A percentile compares a stretch with the other conserved stretches of the same genome.
These are phyloP conservation scores for Phaeotremella skinneri DNA, from an alignment of 768 basidiomycete species.

Conservation along the genomic window DNA sequence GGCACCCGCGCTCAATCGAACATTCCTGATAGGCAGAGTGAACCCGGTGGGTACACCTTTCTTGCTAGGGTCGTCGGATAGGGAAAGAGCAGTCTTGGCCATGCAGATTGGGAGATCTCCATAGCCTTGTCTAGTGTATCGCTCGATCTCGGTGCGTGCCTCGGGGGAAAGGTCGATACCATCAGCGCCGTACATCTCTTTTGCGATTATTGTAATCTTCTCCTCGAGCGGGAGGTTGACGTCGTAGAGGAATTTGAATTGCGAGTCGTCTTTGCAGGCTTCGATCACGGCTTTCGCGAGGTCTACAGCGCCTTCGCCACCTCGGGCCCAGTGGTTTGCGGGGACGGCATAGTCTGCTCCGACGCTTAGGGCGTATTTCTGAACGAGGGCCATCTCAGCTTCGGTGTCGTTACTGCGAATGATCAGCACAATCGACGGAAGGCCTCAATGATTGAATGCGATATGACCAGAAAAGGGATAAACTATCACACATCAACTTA, in stretches of 20 bases:
- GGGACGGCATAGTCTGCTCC: conserved; percentile 94
- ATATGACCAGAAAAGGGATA: neutral
- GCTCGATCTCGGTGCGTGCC: conserved; percentile 80
- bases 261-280: conserved; percentile 71
- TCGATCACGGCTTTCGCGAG: conserved; percentile 89
- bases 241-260: conserved; percentile 91
- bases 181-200: conserved; percentile 91
- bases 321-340: conserved; percentile 96
- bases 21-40: conserved; percentile 83
- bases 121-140: conserved; percentile 82
- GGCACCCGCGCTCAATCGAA: conserved; percentile 85
- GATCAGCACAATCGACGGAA: neutral
- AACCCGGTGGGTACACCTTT: conserved; percentile 92
- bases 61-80: conserved; percentile 87
- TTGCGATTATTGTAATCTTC: conserved; percentile 83
- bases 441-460: neutral
- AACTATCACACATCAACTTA: conserved; percentile 58
- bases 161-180: conserved; percentile 81
- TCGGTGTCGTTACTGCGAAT: conserved; percentile 72
- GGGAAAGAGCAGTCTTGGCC: conserved; percentile 97
- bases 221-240: conserved; percentile 75
- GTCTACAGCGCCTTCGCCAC: conserved; percentile 81
- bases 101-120: conserved; percentile 69
- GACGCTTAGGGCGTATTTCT: conserved; percentile 70
- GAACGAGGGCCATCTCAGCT: conserved; percentile 83